These are phyloP conservation scores for Cladosporium colombiae DNA, from an alignment of 2,329 filamentous ascomycete species.

Conservation along the genomic window DNA sequence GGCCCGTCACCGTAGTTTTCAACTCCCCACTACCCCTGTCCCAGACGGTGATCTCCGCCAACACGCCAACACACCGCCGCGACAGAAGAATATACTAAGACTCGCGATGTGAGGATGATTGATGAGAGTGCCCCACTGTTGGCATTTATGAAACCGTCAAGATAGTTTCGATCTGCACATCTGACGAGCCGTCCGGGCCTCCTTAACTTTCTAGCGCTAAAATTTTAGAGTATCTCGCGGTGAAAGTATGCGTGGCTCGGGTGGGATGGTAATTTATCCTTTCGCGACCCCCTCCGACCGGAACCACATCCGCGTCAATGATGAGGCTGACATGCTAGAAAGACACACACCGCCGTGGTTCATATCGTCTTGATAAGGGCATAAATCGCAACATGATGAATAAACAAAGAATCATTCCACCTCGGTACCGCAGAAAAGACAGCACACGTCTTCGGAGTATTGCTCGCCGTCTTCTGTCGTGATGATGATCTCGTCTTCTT, in stretches of 20 bases:
- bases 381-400: neutral
- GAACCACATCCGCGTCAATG: neutral
- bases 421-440: conserved; percentile 30
- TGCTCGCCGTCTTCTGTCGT: conserved; percentile 28
- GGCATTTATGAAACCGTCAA: neutral
- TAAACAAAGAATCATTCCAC: conserved; percentile 13
- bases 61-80: conserved; percentile 11
- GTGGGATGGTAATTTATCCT: neutral
- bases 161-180: conserved; percentile 9
- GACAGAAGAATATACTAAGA: neutral
- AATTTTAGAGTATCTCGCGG: neutral
- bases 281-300: neutral
- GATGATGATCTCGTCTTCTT: conserved; percentile 33
- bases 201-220: neutral
- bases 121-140: neutral
- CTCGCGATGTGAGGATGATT: neutral
- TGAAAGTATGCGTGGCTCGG: neutral
- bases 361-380: neutral
- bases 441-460: conserved; percentile 30
- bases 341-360: conserved; percentile 11
- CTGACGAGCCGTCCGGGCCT: conserved; percentile 7
- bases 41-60: conserved; percentile 8
- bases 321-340: neutral
- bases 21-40: conserved; percentile 8
- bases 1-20: conserved; percentile 11